Base-by-base conservation (phyloP, 805 yeast species). In the Deakozyma indianensis region DNA sequence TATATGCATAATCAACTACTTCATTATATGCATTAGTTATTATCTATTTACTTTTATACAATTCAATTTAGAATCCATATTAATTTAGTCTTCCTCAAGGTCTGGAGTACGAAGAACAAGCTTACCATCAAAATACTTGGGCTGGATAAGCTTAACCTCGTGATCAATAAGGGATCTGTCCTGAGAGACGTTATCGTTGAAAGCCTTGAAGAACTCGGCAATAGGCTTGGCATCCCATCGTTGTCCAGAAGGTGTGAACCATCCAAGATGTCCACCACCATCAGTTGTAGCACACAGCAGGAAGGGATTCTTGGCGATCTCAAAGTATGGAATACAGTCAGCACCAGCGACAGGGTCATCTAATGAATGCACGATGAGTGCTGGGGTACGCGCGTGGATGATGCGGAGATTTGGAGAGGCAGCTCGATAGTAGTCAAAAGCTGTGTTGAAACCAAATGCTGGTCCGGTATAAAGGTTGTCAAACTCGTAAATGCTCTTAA, bases 261-360 rank as follows among this genome's bases (percentile, higher is more conserved):
- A 84, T n/a, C 84, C 92, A 45, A 84, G 69, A 61, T 84, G 95
- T 1, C 94, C 94, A 4, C 95, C 95, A 44, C 73, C 67, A 38
- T 72, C 68, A 4, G 88, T 80, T 48, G 77, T 71, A 3, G 78
- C 67, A 54, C 80, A 52, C 41, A 73, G 62, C 27, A 76, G 62
- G 56, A 71, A 75, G 1, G 94, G 92, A 55, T 83, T 83, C 24
- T 57, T 51, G 35, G 55, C 50, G 20, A 74, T 69, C 48, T 77
- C 80, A 15, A 56, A 57, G 29, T 59, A 57, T 1, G 92, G 92
- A 22, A 81, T 56, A 21, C 66, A 58, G 23, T 56, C 60, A 1
- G 66, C 64, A 14, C 82, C 77, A 14, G 77, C 78, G 28, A 84
- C 72, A 4, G 94, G 94, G 56, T 83, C 95, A 58, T 84, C 94